Base-by-base conservation (phyloP, 129 eudicot genomes). In the Oenanthe sinensis region DNA sequence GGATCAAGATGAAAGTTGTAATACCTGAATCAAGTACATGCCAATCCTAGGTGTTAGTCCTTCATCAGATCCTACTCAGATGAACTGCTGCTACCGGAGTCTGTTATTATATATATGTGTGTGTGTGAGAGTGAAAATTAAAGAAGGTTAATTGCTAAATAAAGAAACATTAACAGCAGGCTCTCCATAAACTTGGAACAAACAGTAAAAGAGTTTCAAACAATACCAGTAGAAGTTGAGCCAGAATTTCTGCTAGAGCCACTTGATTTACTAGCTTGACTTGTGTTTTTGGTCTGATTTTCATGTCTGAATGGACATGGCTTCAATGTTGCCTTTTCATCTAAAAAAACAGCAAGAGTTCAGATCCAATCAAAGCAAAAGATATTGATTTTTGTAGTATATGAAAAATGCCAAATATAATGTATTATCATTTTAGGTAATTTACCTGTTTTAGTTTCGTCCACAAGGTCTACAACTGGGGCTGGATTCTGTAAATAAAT, bases 221-320 rank as follows among this genome's bases (percentile, higher is more conserved):
- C 54, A 78, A 55, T 91, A 93, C 97, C 95, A 78, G 92, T 89
- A 48, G 97, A 91, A 78, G 97, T 89, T 43, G 98, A 93, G 74
- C 92, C 91, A 48, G 98, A 87, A 45, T 78, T 83, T 54, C 90
- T 77, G 80, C 88, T 82, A 68, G 97, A 91, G 91, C 93, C 85
- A 70, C 81, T 80, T 80, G 91, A 83, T 86, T 81, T 81, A 74
- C 85, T 87, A 74, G 83, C 85, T 13, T 73, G 79, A 70, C 39
- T 84, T 75, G 52, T 82, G 45, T 75, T 85, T 33, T 75, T 80
- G 70, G 80, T 87, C 74, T 72, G 86, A 78, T 84, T 85, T 84
- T 82, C 86, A 43, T 45, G 80, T 78, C 83, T 83, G 77, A 37
- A 44, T 4, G 84, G 86, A 76, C 86, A 72, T 39, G 84, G 65